These are phyloP conservation scores for Picea abies DNA, from an alignment of 83 land plant genomes.

Conservation along the genomic window DNA sequence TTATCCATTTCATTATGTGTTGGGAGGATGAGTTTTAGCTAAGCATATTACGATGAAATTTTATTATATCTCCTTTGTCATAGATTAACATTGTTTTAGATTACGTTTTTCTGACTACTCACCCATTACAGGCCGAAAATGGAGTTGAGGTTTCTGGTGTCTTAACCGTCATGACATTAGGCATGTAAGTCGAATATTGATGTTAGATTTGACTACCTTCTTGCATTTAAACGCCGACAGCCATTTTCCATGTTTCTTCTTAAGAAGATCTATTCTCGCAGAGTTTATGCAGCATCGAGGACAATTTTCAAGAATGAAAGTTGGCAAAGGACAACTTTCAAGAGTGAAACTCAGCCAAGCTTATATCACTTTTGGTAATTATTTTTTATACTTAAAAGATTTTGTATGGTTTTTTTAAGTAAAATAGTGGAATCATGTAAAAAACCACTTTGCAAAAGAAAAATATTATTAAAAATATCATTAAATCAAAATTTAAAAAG, in stretches of 20 bases:
- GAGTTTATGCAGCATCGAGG: conserved; percentile 87
- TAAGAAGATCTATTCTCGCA: conserved; percentile 26
- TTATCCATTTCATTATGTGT: not conserved
- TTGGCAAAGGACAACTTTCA: conserved; percentile 82
- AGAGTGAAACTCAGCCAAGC: conserved; percentile 88
- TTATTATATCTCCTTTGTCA: no score
- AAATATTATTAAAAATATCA: no score
- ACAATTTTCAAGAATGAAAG: conserved; percentile 91
- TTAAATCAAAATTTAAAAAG: no score
- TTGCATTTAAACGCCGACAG: not conserved
- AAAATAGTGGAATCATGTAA: no score
- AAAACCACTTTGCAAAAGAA: no score
- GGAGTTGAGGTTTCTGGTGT: conserved; percentile 89
- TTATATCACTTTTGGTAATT: conserved; percentile 93
- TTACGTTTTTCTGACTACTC: no score
- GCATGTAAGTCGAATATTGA: conserved; percentile 66
- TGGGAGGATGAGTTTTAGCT: no score
- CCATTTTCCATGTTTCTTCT: not conserved
- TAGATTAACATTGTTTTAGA: no score
- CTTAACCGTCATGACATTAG: conserved; percentile 89
- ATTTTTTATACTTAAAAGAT: not conserved
- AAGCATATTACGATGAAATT: no score
- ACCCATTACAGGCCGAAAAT: conserved; percentile 63
- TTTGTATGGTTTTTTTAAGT: no score
- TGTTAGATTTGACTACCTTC: not conserved